These are phyloP conservation scores for Theobroma grandiflorum DNA, from an alignment of 441 rosid genomes.

Conservation along the genomic window DNA sequence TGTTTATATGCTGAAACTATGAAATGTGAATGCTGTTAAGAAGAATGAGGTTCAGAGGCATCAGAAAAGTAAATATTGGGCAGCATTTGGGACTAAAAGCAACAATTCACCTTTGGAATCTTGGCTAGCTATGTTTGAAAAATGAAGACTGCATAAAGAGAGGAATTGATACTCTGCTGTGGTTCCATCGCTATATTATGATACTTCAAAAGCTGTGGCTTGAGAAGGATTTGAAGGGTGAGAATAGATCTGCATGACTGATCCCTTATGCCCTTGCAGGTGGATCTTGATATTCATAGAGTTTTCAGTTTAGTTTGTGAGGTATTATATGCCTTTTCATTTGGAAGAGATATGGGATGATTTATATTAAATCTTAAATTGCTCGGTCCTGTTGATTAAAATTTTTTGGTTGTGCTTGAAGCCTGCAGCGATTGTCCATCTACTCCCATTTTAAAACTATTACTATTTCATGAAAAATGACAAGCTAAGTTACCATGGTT, in stretches of 20 bases:
- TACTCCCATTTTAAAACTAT: background rate
- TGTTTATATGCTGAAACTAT: background rate
- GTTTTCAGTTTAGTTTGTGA: slow-evolving; percentile 5
- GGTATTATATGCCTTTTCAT: background rate
- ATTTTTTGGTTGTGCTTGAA: background rate
- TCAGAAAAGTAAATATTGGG: background rate
- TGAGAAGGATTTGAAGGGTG: background rate
- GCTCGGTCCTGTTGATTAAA: background rate
- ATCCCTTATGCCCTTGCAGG: background rate
- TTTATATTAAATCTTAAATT: background rate
- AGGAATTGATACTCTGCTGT: background rate
- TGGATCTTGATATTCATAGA: background rate
- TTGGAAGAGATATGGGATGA: background rate
- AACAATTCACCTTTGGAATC: background rate
- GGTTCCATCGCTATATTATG: background rate
- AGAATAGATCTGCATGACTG: background rate
- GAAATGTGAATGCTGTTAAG: slow-evolving; percentile 3
- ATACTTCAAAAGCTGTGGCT: background rate
- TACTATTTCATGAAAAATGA: background rate
- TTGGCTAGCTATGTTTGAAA: background rate
- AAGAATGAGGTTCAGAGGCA: background rate
- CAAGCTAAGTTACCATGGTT: background rate
- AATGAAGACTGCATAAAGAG: background rate
- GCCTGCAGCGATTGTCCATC: background rate
- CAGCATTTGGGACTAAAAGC: background rate